A percentile compares a stretch with the other conserved stretches of the same genome.
These are phyloP conservation scores for Sugiyamaella marilandica DNA, from an alignment of 805 yeast species.

Conservation along the genomic window DNA sequence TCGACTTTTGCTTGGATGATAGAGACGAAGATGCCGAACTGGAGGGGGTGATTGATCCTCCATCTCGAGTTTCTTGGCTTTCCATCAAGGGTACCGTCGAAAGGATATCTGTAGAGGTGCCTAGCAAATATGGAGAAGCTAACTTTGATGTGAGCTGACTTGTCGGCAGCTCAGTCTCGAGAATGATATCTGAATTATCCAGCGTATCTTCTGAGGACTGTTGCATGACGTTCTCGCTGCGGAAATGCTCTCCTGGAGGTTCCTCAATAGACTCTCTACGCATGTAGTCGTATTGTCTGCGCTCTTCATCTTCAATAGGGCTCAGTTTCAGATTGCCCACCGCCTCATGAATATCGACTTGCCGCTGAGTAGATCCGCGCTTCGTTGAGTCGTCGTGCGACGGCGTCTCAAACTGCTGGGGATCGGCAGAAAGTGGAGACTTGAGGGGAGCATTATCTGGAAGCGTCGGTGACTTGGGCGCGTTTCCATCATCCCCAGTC, in stretches of 20 bases:
- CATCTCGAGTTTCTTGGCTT: background rate
- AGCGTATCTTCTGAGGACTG: background rate
- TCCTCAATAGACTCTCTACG: background rate
- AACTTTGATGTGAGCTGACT: background rate
- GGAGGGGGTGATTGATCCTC: background rate
- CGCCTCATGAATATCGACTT: background rate
- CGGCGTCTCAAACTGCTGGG: background rate
- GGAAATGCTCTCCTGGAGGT: background rate
- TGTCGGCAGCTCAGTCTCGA: conserved; percentile 2
- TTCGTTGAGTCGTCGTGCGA: background rate
- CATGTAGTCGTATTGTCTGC: background rate
- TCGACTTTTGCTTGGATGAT: conserved; percentile 1
- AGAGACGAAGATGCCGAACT: background rate
- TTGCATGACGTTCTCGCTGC: too few relatives aligned
- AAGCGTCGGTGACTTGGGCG: too few relatives aligned
- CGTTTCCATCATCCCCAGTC: background rate
- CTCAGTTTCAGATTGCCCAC: background rate
- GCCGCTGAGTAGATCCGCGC: too few relatives aligned
- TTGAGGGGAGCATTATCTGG: background rate
- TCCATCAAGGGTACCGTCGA: conserved; percentile 6
- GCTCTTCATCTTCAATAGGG: background rate
- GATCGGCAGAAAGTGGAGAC: background rate
- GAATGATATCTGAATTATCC: background rate
- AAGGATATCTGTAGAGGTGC: conserved; percentile 7
- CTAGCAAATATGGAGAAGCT: conserved; percentile 5